phyloP scores from a whole-genome alignment of 192 early-diverging fungal genomes.

The Borealophlyctis nickersoniae region DNA sequence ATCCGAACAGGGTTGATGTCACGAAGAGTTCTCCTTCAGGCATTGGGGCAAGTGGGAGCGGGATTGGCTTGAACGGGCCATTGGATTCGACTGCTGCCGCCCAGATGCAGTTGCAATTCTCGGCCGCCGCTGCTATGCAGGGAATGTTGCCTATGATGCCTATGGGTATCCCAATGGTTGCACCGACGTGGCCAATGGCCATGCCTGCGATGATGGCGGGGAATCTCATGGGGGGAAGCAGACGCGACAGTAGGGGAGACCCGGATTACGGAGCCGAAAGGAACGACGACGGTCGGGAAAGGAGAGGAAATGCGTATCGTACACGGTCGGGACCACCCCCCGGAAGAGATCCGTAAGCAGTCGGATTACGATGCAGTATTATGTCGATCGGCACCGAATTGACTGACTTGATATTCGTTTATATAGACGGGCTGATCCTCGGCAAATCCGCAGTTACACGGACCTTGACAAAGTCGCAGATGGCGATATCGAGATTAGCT shows the following conservation, averaged over 20 bases:
- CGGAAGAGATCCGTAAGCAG: slow-evolving; percentile 16
- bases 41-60: slow-evolving; percentile 16
- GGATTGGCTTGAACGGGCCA: slow-evolving; percentile 11
- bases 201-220: slow-evolving; percentile 20
- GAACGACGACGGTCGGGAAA: background rate
- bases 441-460: slow-evolving; percentile 79
- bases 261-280: too few species aligned
- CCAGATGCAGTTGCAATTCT: too few species aligned
- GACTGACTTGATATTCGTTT: too few species aligned
- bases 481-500: slow-evolving; percentile 56
- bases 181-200: slow-evolving; percentile 10
- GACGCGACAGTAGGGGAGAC: too few species aligned
- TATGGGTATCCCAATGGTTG: slow-evolving; percentile 39
- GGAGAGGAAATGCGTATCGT: slow-evolving; percentile 5
- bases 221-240: slow-evolving; percentile 11
- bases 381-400: too few species aligned
- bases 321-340: slow-evolving; percentile 18
- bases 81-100: too few species aligned
- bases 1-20: slow-evolving; percentile 68
- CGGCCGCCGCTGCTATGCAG: slow-evolving; percentile 5
- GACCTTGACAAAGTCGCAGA: slow-evolving; percentile 83
- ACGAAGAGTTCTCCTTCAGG: slow-evolving; percentile 15
- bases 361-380: slow-evolving; percentile 5
- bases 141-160: slow-evolving; percentile 41
- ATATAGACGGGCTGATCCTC: slow-evolving; percentile 44